Evolutionary conservation across 768 basidiomycete genomes (phyloP).

Genomic region (Rhodotorula paludigena): DNA sequence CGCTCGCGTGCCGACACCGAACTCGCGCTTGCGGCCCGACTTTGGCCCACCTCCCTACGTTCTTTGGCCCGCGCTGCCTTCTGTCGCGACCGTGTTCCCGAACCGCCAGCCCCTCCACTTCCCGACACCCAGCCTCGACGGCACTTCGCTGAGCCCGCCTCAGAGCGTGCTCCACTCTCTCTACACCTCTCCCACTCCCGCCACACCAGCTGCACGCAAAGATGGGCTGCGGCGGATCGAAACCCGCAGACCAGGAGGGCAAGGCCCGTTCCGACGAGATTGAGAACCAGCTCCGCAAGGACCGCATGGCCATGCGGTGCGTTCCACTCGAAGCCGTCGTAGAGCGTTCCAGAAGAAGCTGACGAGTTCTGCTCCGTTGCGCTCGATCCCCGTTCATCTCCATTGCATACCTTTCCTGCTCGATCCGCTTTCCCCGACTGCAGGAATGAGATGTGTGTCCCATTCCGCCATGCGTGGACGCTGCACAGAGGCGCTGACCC

Average conservation of each 20-base stretch:
- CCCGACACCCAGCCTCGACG: not conserved
- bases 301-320: conserved; percentile 60
- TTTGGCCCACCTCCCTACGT: too few species aligned
- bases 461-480: accelerated
- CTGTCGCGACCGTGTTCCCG: too few species aligned
- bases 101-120: too few species aligned
- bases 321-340: too few species aligned
- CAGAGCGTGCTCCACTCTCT: not conserved
- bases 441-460: conserved; percentile 69
- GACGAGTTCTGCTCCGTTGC: not conserved
- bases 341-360: too few species aligned
- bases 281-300: conserved; percentile 82
- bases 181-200: not conserved
- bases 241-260: conserved; percentile 41
- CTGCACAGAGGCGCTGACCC: not conserved
- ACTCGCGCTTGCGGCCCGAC: too few species aligned
- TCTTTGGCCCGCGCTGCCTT: too few species aligned
- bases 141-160: not conserved
- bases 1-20: too few species aligned
- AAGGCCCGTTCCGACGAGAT: conserved; percentile 73
- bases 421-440: conserved; percentile 56
- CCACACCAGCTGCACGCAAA: not conserved
- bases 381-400: too few species aligned
- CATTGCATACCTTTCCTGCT: too few species aligned
- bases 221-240: conserved; percentile 46